Evolutionary conservation across 441 rosid species (phyloP).

Genomic region (Adansonia madagascariensis): DNA sequence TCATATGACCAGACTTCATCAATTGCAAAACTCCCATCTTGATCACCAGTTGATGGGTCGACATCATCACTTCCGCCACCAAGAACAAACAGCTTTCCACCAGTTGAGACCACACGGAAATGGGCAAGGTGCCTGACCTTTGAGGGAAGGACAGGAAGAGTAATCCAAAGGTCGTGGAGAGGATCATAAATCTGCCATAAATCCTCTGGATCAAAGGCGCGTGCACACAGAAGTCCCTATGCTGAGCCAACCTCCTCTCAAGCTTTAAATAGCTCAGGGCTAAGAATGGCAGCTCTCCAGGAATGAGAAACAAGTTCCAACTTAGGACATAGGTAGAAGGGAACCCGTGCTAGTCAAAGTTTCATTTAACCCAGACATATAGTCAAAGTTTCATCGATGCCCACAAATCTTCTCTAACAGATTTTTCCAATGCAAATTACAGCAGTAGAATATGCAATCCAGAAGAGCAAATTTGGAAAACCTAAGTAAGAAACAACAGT

Average conservation of each 20-base stretch:
- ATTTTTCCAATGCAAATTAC: slow-evolving; percentile 10
- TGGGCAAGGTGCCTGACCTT: slow-evolving; percentile 81
- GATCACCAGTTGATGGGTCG: slow-evolving; percentile 86
- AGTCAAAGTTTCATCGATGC: slow-evolving; percentile 40
- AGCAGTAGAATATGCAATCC: slow-evolving; percentile 31
- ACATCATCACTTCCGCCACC: slow-evolving; percentile 95
- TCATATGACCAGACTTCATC: slow-evolving; percentile 91
- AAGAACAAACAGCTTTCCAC: slow-evolving; percentile 70
- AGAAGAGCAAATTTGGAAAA: slow-evolving; percentile 24
- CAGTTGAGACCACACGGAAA: slow-evolving; percentile 67
- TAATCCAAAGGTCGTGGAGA: slow-evolving; percentile 71
- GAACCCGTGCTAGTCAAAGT: slow-evolving; percentile 90
- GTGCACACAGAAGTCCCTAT: slow-evolving; percentile 72
- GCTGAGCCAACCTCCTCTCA: slow-evolving; percentile 70
- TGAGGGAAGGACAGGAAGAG: slow-evolving; percentile 84
- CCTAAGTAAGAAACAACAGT: neutral
- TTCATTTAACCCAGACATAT: slow-evolving; percentile 85
- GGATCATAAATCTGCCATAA: slow-evolving; percentile 91
- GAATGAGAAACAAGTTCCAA: slow-evolving; percentile 85
- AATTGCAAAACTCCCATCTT: slow-evolving; percentile 85
- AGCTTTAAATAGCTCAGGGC: slow-evolving; percentile 72
- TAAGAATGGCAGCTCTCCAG: slow-evolving; percentile 76
- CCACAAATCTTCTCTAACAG: slow-evolving; percentile 24
- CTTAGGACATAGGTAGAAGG: slow-evolving; percentile 66
- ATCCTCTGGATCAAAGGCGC: slow-evolving; percentile 89